A percentile compares a stretch with the other conserved stretches of the same genome.
Conservation (phyloP, 2,329 filamentous ascomycete species). For the Aspergillus ochraceus region DNA sequence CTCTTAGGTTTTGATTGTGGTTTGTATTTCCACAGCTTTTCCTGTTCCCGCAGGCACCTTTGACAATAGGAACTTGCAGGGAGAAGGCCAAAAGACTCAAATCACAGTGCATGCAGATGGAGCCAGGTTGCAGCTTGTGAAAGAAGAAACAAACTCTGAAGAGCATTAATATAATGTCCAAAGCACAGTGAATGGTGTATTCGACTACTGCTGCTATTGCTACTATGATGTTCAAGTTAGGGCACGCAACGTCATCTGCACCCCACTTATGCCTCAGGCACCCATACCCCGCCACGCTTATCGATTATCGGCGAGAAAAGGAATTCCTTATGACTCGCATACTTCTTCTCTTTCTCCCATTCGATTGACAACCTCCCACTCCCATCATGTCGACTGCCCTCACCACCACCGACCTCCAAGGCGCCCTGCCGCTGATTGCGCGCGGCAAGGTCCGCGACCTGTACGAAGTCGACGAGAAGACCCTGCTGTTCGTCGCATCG, state of each 20-base stretch:
- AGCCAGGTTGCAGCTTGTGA: no score
- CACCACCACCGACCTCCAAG: constrained; percentile 45
- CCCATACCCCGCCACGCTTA: background rate
- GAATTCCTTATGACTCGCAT: background rate
- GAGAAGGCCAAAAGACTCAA: no score
- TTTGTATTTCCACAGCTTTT: no score
- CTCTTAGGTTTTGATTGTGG: no score
- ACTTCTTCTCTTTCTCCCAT: background rate
- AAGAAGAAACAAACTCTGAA: no score
- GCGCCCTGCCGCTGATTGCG: constrained; percentile 52
- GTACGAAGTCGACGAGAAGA: constrained; percentile 68
- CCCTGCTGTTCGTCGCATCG: constrained; percentile 78
- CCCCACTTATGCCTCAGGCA: background rate
- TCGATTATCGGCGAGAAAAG: background rate
- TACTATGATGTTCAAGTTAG: background rate
- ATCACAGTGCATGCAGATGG: no score
- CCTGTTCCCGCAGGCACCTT: no score
- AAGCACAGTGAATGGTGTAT: no score
- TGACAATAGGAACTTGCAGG: no score
- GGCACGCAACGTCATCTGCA: background rate
- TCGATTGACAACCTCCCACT: background rate
- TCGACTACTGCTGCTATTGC: no score
- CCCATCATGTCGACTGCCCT: constrained; percentile 39
- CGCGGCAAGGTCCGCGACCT: constrained; percentile 79
- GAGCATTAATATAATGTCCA: no score